Percentiles rank a stretch among this genome's conserved stretches.
Conservation (phyloP, 2,329 filamentous ascomycete species). For the Daldinia sp. region DNA sequence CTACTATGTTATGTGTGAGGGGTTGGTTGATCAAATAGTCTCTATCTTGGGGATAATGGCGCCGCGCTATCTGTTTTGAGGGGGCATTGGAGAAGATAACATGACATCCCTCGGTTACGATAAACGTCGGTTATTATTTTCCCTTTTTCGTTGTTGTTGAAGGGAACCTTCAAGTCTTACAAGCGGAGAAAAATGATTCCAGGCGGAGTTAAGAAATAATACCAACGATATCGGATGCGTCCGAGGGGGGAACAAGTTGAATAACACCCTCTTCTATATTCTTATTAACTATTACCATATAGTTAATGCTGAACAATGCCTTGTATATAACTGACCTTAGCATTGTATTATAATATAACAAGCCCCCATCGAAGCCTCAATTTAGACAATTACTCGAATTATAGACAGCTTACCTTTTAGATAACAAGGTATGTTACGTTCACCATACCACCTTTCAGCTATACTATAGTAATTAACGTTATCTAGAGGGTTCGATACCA, state of each 20-base stretch:
- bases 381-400: not conserved
- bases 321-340: not conserved
- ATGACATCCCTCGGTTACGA: not conserved
- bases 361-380: not conserved
- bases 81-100: constrained; percentile 1
- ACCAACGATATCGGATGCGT: constrained; percentile 24
- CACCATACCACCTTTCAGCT: too few species aligned
- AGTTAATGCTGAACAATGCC: not conserved
- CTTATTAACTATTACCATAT: not conserved
- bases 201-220: not conserved
- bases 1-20: constrained; percentile 8
- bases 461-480: not conserved
- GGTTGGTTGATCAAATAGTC: not conserved
- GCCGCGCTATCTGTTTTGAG: not conserved
- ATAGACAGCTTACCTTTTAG: not conserved
- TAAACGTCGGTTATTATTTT: constrained; percentile 1
- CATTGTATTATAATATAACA: not conserved
- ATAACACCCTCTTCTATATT: not conserved
- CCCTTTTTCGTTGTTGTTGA: constrained; percentile 1
- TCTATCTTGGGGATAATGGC: constrained; percentile 2
- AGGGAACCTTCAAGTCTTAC: not conserved
- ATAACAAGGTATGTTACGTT: not conserved
- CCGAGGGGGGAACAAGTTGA: constrained; percentile 14
- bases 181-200: not conserved
- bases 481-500: not conserved